A percentile compares a stretch with the other conserved stretches of the same genome.
Conservation (phyloP, 1,284 basidiomycete species). For the Xerocomus amazonicus region DNA sequence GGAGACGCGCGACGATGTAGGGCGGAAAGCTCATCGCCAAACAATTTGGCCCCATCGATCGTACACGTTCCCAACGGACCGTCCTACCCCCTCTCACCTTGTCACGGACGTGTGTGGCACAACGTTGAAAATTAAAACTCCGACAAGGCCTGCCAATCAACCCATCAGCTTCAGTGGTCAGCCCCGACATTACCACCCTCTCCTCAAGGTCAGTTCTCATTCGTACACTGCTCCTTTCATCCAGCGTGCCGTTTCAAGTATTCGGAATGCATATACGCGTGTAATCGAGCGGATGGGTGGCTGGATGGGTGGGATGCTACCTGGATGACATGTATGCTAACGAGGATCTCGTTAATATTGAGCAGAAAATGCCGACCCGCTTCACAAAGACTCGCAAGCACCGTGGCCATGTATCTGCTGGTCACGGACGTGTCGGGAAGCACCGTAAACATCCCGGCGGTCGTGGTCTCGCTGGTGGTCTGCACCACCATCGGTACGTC, state of each 20-base stretch:
- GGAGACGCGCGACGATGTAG: not conserved
- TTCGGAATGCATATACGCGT: constrained; percentile 32
- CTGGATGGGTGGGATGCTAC: constrained; percentile 44
- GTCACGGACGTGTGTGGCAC: constrained; percentile 16
- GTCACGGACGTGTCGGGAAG: constrained; percentile 99
- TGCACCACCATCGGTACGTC: constrained; percentile 95
- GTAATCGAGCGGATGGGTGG: constrained; percentile 33
- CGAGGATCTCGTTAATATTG: constrained; percentile 26
- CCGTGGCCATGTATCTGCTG: constrained; percentile 97
- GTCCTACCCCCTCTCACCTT: constrained; percentile 18
- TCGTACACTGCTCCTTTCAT: constrained; percentile 20
- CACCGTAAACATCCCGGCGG: constrained; percentile 99
- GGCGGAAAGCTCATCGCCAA: constrained; percentile 56
- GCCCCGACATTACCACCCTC: constrained; percentile 43
- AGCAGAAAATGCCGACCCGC: constrained; percentile 86
- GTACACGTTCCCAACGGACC: constrained; percentile 28
- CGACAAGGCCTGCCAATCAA: constrained; percentile 13
- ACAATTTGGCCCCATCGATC: constrained; percentile 69
- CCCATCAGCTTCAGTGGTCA: constrained; percentile 26
- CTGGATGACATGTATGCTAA: constrained; percentile 28
- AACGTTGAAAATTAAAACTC: constrained; percentile 25
- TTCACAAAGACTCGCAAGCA: constrained; percentile 97
- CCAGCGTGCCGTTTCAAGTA: constrained; percentile 15
- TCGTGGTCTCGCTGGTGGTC: constrained; percentile 99
- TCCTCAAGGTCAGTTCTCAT: constrained; percentile 61